These are phyloP conservation scores for Endoconidiophora laricicola DNA, from an alignment of 2,329 filamentous ascomycete genomes.

Conservation along the genomic window DNA sequence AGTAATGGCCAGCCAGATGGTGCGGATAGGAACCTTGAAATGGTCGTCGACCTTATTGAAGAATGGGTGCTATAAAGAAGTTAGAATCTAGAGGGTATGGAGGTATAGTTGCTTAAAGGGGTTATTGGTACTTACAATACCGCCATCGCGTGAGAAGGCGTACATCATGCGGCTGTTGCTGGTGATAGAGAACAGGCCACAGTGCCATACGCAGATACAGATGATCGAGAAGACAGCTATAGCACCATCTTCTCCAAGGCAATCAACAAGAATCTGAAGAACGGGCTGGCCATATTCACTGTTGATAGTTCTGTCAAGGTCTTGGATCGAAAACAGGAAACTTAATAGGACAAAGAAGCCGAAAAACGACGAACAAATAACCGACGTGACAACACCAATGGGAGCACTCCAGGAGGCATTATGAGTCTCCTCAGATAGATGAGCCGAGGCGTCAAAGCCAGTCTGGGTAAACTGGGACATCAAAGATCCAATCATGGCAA, in stretches of 20 bases:
- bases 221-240: slow-evolving; percentile 37
- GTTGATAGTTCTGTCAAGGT: slow-evolving; percentile 32
- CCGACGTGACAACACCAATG: slow-evolving; percentile 38
- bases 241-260: slow-evolving; percentile 38
- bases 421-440: slow-evolving; percentile 39
- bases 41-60: slow-evolving; percentile 35
- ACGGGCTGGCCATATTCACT: slow-evolving; percentile 34
- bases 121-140: slow-evolving; percentile 23
- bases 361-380: slow-evolving; percentile 38
- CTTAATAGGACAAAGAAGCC: slow-evolving; percentile 43
- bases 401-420: slow-evolving; percentile 40
- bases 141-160: slow-evolving; percentile 38
- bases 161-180: slow-evolving; percentile 44
- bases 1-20: slow-evolving; percentile 37
- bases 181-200: slow-evolving; percentile 40
- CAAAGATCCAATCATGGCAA: slow-evolving; percentile 35
- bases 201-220: slow-evolving; percentile 45
- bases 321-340: slow-evolving; percentile 41
- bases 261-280: slow-evolving; percentile 40
- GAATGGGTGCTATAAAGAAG: slow-evolving; percentile 24
- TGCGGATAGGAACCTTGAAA: slow-evolving; percentile 33
- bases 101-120: background rate
- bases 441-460: slow-evolving; percentile 38
- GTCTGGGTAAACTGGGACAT: slow-evolving; percentile 35
- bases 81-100: background rate